Base-by-base conservation (phyloP, 352 stramenopile genomes). In the Globisporangium sylvaticum region DNA sequence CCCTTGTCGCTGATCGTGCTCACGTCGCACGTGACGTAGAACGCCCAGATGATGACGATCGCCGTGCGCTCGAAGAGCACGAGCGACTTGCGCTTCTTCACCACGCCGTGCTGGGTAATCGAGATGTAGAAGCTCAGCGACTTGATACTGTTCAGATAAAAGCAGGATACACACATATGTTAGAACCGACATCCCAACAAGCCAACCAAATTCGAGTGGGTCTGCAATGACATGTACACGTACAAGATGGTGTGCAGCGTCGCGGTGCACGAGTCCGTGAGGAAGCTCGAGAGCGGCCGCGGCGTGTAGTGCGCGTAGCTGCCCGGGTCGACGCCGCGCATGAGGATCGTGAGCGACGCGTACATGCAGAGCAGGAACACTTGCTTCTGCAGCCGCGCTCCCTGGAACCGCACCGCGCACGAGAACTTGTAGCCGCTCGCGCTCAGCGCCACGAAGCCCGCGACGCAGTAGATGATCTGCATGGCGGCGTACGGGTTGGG, bases 221-320 rank as follows among this genome's bases (percentile, higher is more conserved):
- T 20, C 12, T 22, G 57, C 4, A 29, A 37, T 58, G 2, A 63
- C n/a, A 34, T 12, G 65, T 22, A 14, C 50, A 79, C 77, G 56
- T 72, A 84, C 77, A 81, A 87, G 59, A 89, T 76, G 1, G 80
- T 81, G 72, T 79, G 87, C 24, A 89, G 65, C 55, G 80, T 72
- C 3, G 80, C 80, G 4, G 83, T 91, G 50, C 83, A 91, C 44
- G 81, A 79, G 66, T 91, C 73, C 6, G 76, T 69, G 58, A 89
- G 67, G 50, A 88, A 87, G 3, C 75, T 72, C 10, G 61, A 58
- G 27, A 89, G 34, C 0, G 78, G 70, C 0, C 74, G 70, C 3
- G 83, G 80, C 1, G 83, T 60, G 39, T 79, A 77, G 59, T 86
- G 72, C 10, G 72, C 78, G 63, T 89, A 91, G 62, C 76, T 77